phyloP scores from a whole-genome alignment of 345 rosid genomes.

The Passiflora organensis region DNA sequence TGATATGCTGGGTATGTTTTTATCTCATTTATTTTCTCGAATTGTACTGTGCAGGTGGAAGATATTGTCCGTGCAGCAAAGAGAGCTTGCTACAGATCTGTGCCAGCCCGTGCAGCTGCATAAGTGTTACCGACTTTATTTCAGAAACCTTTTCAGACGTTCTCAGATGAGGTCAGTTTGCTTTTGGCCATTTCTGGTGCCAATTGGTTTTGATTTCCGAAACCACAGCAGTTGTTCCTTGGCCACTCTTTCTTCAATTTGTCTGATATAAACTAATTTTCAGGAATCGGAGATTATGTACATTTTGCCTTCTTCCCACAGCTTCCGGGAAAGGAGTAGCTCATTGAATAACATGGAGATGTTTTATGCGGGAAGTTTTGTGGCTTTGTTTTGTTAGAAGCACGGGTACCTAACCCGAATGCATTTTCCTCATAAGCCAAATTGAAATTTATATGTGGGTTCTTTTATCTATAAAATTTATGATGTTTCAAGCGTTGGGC shows the following conservation, averaged over 20 bases:
- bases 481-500: neutral
- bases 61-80: constrained; percentile 61
- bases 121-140: constrained; percentile 1
- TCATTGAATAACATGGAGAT: constrained; percentile 26
- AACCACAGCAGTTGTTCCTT: no score
- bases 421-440: no score
- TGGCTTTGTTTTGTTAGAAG: neutral
- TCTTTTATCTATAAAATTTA: neutral
- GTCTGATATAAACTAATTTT: neutral
- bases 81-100: constrained; percentile 60
- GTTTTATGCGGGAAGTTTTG: constrained; percentile 10
- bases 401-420: no score
- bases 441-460: no score
- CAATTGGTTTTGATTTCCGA: neutral
- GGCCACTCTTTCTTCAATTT: neutral
- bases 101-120: constrained; percentile 20
- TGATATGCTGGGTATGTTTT: neutral
- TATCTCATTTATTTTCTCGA: neutral
- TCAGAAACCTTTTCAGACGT: neutral
- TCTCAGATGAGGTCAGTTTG: constrained; percentile 6
- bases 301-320: constrained; percentile 14
- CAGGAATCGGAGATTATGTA: constrained; percentile 15
- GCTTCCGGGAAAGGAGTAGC: constrained; percentile 17
- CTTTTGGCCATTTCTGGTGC: neutral
- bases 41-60: constrained; percentile 38